These are phyloP conservation scores for Gaeumannomyces sp. DNA, from an alignment of 2,329 filamentous ascomycete genomes.

Conservation along the genomic window DNA sequence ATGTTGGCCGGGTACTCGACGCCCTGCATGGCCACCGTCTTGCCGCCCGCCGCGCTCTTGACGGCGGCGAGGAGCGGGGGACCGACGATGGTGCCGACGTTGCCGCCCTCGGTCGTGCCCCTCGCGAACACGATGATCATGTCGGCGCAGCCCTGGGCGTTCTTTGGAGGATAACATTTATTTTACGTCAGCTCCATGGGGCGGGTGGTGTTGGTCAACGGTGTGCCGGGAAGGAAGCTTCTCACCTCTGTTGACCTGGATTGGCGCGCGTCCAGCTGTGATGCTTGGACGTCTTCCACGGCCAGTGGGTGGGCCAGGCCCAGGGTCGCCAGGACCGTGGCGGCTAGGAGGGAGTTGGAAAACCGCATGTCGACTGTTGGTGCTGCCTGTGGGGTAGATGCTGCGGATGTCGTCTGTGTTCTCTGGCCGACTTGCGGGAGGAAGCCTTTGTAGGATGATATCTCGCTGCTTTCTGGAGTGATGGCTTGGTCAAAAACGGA, in stretches of 20 bases:
- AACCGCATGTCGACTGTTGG: neutral
- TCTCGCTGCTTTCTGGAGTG: neutral
- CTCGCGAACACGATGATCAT: slow-evolving; percentile 23
- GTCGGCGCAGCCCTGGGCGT: slow-evolving; percentile 11
- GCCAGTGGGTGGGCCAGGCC: neutral
- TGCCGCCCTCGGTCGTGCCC: slow-evolving; percentile 22
- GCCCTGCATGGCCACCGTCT: slow-evolving; percentile 20
- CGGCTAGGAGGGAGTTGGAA: neutral
- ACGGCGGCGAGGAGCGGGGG: slow-evolving; percentile 21
- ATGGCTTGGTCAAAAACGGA: neutral
- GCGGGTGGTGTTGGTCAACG: too few species aligned
- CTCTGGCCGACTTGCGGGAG: neutral
- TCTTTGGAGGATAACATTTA: neutral
- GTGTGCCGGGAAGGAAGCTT: neutral
- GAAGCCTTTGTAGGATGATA: neutral
- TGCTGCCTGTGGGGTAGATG: neutral
- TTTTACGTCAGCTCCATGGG: too few species aligned
- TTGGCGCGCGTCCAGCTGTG: neutral
- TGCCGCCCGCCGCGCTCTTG: slow-evolving; percentile 12
- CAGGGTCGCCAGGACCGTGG: neutral
- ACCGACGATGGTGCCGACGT: slow-evolving; percentile 21
- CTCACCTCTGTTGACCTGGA: neutral
- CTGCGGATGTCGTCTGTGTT: too few species aligned
- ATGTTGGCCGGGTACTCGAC: slow-evolving; percentile 21
- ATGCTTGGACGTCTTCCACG: neutral